Evolutionary conservation across 176 grass and related monocot species (phyloP).

Genomic region (Lolium rigidum): DNA sequence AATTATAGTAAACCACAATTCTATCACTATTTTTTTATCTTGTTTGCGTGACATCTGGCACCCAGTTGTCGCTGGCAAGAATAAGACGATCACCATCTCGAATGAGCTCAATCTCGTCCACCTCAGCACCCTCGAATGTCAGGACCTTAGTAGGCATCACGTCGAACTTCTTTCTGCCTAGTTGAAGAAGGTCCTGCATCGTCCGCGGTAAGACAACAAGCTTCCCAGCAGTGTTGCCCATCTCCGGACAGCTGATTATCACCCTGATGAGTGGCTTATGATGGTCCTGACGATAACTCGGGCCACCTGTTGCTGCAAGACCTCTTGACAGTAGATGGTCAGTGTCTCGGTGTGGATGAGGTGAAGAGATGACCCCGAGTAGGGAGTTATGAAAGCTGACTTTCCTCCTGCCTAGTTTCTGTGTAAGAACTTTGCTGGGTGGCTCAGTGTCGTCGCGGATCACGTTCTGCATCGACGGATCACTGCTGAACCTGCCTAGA

Average conservation of each 20-base stretch:
- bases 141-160: conserved; percentile 59
- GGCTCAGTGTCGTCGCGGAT: conserved; percentile 28
- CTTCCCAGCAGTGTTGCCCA: conserved; percentile 50
- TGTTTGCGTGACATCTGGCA: conserved; percentile 40
- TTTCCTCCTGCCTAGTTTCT: conserved; percentile 41
- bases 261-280: conserved; percentile 43
- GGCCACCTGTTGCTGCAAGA: not conserved
- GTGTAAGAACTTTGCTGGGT: conserved; percentile 32
- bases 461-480: conserved; percentile 54
- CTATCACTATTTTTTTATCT: not conserved
- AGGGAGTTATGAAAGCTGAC: conserved; percentile 89
- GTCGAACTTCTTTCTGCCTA: conserved; percentile 69
- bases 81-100: conserved; percentile 84
- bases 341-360: conserved; percentile 31
- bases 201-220: conserved; percentile 74
- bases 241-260: conserved; percentile 78
- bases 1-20: not conserved
- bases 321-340: conserved; percentile 31
- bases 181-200: conserved; percentile 67
- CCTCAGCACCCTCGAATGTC: conserved; percentile 70
- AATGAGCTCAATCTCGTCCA: conserved; percentile 79
- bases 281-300: conserved; percentile 10
- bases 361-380: conserved; percentile 71
- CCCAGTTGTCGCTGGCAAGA: conserved; percentile 57
- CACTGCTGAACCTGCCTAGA: conserved; percentile 70